These are phyloP conservation scores for Pezicula radicicola DNA, from an alignment of 2,329 filamentous ascomycete species.

Conservation along the genomic window DNA sequence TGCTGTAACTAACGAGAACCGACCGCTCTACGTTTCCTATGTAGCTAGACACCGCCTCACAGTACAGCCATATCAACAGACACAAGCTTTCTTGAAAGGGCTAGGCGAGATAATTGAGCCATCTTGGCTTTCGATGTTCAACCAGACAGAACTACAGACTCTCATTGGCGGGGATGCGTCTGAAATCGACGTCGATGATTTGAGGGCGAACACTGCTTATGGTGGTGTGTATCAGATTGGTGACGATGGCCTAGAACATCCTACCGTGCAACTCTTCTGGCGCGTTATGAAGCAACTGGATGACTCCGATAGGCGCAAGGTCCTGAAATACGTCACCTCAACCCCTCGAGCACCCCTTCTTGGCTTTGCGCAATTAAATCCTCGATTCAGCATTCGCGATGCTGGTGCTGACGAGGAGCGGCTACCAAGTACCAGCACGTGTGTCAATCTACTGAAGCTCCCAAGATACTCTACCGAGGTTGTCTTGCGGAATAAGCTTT, in stretches of 20 bases:
- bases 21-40: conserved; percentile 90
- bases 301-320: conserved; percentile 76
- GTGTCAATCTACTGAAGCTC: conserved; percentile 90
- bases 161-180: conserved; percentile 85
- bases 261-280: conserved; percentile 87
- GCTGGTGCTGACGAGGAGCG: conserved; percentile 71
- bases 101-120: conserved; percentile 86
- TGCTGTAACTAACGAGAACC: conserved; percentile 85
- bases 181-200: conserved; percentile 82
- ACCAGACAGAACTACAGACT: conserved; percentile 90
- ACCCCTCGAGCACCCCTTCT: conserved; percentile 87
- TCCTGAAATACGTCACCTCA: conserved; percentile 93
- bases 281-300: conserved; percentile 74
- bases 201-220: conserved; percentile 81
- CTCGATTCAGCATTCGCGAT: conserved; percentile 87
- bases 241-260: conserved; percentile 84
- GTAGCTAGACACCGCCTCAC: conserved; percentile 85
- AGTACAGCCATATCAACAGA: conserved; percentile 76
- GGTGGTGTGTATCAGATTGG: conserved; percentile 86
- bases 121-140: conserved; percentile 97
- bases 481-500: conserved; percentile 71
- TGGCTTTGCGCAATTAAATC: conserved; percentile 82
- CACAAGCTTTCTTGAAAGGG: conserved; percentile 81
- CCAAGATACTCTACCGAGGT: conserved; percentile 71
- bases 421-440: conserved; percentile 91